Evolutionary conservation across 2,329 filamentous ascomycete genomes (phyloP), one percentile per base, ranked within the genome.

Genomic region (Arthrobotrys sinensis): DNA sequence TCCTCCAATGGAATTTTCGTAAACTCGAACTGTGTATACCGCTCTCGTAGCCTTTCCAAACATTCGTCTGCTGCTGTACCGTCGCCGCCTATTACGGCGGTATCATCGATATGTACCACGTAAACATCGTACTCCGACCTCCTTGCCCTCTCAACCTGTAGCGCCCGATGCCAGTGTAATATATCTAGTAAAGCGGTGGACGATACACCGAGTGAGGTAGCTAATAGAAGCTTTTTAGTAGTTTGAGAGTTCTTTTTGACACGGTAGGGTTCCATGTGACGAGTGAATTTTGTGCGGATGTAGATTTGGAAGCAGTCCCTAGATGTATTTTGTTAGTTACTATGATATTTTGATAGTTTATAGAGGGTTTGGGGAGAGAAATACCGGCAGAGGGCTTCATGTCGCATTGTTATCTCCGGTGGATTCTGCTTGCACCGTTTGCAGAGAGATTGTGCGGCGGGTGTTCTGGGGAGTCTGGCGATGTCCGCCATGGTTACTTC

Each of bases 161-260:
- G 88, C 80, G 88, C 86, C 53, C 92, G 86, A 82, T 93, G 92
- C 77, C 88, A 86, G 83, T 93, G 89, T 67, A 98, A 86, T 21
- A 97, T 87, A 81, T 95, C 89, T 34, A 97, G 86, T 50, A 99
- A 86, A 12, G 90, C 89, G 12, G 92, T 88, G 0, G 95, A 98
- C 0, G 92, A 96, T 0, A 92, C 86, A 0, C 96, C 95, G 82
- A 93, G 91, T 0, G 94, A 97, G 1, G 97, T 86, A 4, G 94
- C 93, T 19, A 97, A 86, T 16, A 97, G 86, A 57, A 97, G 88
- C 82, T 83, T 85, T 80, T 80, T 71, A 21, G 60, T 62, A 2
- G 57, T 34, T 48, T 72, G 63, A 19, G 65, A 69, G 48, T 64
- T 32, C 79, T 83, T 36, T 85, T 83, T 85, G 43, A 90, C 86